A percentile compares a stretch with the other conserved stretches of the same genome.
Evolutionary conservation across 306 rosid genomes (phyloP).

Genomic region (Purshia tridentata): DNA sequence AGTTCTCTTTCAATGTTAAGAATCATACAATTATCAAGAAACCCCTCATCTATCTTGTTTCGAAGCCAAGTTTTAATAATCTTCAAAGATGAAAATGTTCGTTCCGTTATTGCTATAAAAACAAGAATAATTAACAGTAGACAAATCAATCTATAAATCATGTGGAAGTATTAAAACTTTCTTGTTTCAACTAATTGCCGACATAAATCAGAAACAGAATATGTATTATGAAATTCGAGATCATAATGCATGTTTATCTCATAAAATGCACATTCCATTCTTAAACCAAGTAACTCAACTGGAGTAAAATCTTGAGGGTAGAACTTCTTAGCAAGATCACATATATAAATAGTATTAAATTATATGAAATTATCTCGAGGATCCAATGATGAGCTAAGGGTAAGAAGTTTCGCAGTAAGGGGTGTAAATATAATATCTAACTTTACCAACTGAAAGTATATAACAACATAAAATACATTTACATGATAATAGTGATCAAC

Average conservation of each 20-base stretch:
- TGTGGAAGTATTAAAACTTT: neutral
- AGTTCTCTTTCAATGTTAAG: neutral
- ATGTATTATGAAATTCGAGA: neutral
- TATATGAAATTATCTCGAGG: neutral
- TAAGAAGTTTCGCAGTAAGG: neutral
- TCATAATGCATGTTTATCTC: neutral
- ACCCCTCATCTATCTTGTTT: neutral
- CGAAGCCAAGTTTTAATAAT: neutral
- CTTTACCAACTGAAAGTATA: neutral
- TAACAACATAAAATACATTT: neutral
- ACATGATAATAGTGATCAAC: neutral
- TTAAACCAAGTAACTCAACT: neutral
- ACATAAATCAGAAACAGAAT: neutral
- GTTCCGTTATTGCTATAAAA: neutral
- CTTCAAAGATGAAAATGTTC: neutral
- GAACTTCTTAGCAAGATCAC: neutral
- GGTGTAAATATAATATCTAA: neutral
- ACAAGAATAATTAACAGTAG: neutral
- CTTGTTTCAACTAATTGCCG: neutral
- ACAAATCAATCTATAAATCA: slow-evolving; percentile 4
- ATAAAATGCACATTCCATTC: neutral
- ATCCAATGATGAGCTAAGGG: neutral
- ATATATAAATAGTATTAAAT: neutral
- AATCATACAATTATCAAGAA: neutral
- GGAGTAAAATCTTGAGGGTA: slow-evolving; percentile 3